Percentiles rank a stretch among this genome's conserved stretches.
phyloP scores from a whole-genome alignment of 768 basidiomycete genomes.

The Dioszegia crocea region DNA sequence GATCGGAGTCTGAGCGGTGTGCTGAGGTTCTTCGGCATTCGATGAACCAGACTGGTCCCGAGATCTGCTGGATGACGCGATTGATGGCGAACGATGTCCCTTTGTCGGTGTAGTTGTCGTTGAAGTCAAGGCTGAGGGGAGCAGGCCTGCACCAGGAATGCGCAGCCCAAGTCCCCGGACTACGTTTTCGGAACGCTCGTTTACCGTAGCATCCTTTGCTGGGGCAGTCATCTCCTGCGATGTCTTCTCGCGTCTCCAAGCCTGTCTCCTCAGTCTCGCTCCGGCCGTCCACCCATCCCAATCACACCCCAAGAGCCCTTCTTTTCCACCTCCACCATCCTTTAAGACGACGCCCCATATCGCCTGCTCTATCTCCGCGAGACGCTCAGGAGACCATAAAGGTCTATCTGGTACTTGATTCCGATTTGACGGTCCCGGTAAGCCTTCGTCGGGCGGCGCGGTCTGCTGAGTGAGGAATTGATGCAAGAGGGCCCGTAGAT shows the following conservation, averaged over 20 bases:
- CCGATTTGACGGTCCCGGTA: constrained; percentile 14
- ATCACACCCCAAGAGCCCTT: constrained; percentile 24
- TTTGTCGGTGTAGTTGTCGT: constrained; percentile 4
- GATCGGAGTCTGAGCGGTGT: too few species aligned
- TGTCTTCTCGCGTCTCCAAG: constrained; percentile 9
- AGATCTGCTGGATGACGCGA: constrained; percentile 11
- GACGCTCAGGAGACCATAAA: constrained; percentile 23
- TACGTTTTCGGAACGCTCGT: not conserved
- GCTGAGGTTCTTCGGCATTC: too few species aligned
- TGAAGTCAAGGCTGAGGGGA: constrained; percentile 3
- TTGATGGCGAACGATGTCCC: constrained; percentile 11
- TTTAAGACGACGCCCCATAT: constrained; percentile 25
- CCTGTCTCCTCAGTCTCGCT: constrained; percentile 9
- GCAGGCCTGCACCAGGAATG: not conserved
- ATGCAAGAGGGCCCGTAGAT: constrained; percentile 26
- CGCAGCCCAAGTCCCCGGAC: not conserved
- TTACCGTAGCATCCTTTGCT: not conserved
- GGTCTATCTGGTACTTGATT: constrained; percentile 3
- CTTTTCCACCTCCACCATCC: not conserved
- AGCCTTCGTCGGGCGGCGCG: constrained; percentile 7
- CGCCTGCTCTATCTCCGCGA: constrained; percentile 24
- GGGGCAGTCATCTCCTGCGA: not conserved
- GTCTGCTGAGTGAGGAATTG: constrained; percentile 39
- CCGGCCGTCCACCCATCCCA: constrained; percentile 22
- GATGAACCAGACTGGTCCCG: not conserved